Evolutionary conservation across 768 basidiomycete genomes (phyloP), one percentile per base, ranked within the genome.

Genomic region (Podaxis sp.): DNA sequence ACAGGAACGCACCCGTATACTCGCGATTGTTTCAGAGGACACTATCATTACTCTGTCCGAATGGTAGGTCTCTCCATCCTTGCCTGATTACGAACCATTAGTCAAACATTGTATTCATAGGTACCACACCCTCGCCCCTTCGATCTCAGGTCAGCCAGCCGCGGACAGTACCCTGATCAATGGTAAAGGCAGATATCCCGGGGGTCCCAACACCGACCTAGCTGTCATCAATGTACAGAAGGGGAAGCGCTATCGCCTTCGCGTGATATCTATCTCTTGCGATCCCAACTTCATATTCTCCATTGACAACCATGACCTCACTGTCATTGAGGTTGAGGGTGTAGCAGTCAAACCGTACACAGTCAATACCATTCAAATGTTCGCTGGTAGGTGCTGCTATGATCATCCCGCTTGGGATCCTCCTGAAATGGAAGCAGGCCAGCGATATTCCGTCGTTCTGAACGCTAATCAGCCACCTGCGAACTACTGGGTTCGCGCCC

Each of bases 111-210:
- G 9, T 3, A 13, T 35, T 36, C 21, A 37, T 50, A 79, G 74
- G 76, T 81, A 77, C 61, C 80, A 76, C 48, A 23, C 32, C 10
- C 69, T 68, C 6, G 69, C 73, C 1, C 63, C 56, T 21, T 67
- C 55, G 7, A 67, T 70, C 0, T 63, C 55, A 14, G 48, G 61
- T 27, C 55, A 69, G 9, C 66, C 71, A 0, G 59, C 57, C 1
- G 40, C 74, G 0, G 66, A 82, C 55, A 71, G 83, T n/a, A 80
- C 78, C 0, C 66, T 86, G 6, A 83, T 86, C 48, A 86, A 86
- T 46, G 83, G 83, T 0, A 67, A 66, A 16, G 83, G 84, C 18
- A 79, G 83, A 47, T 79, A 76, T 63, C 5, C 62, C 4, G 76
- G 72, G 5, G 82, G 82, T 3, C 78, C 82, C 5, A 27, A 60